Base-by-base conservation (phyloP, 1,139 yeast genomes). In the Ogataea hybrid region DNA sequence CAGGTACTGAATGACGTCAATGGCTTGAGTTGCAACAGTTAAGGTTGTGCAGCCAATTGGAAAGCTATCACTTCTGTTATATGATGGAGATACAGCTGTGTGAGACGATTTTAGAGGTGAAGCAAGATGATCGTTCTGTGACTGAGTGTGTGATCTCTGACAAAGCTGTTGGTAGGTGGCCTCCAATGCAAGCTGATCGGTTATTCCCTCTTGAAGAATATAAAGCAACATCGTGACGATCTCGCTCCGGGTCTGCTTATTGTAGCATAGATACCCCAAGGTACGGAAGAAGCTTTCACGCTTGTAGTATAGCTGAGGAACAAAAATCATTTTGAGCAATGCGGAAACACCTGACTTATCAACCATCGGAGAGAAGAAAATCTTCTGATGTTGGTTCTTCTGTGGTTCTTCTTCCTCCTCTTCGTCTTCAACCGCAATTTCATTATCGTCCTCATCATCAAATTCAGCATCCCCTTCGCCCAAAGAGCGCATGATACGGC, bases 331-430 rank as follows among this genome's bases (percentile, higher is more conserved):
- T 46, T 90, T 74, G 39, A 87, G 62, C 32, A 90, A 57, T 0
- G 95, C 74, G 6, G 94, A 82, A 46, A 87, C 77, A 17, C 96
- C 96, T 10, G 78, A 67, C 41, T 79, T 75, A 54, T 90, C 97
- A 42, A 87, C 71, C 44, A 89, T 63, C 3, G 95, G 88, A 2
- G 84, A 71, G 50, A 77, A 79, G 49, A 65, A 77, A 10, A 67
- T 65, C 55, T 65, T 73, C 51, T 65, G 68, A 34, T 59, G 66
- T 46, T 51, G 51, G 44, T 62, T 59, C 32, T 61, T 59, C 27
- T 25, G 25, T 14, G 41, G 25, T 1, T 21, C 35, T 6, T 23
- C 36, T n/a, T 53, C 66, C 16, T 50, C 68, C 15, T 54, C 67
- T 7, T 59, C 65, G 2, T 57, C 66, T 4, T 55, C 59, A 2